Conservation (phyloP, 176 grass and related monocot species). For the Hsuehochloa calcarea region DNA sequence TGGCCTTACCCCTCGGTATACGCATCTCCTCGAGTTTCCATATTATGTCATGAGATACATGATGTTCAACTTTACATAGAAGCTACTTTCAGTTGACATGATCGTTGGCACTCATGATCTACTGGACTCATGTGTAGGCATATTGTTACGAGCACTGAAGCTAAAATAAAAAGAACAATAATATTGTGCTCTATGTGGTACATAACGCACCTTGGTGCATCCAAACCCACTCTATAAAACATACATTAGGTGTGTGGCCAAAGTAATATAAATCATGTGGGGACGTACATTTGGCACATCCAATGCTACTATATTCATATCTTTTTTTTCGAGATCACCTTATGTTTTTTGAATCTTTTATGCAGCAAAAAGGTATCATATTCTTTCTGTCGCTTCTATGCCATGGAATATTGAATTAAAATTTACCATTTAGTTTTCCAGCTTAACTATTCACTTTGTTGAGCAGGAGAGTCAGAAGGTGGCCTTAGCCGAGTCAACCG, state of each 20-base stretch:
- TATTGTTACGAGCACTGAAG: neutral
- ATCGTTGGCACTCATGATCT: neutral
- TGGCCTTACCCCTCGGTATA: slow-evolving; percentile 96
- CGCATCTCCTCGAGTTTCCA: neutral
- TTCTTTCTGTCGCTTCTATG: neutral
- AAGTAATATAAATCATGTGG: too few relatives aligned
- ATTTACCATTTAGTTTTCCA: neutral
- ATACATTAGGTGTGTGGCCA: too few relatives aligned
- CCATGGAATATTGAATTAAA: neutral
- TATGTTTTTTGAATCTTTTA: neutral
- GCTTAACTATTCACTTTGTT: neutral
- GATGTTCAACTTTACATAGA: neutral
- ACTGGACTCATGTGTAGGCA: neutral
- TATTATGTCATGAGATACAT: neutral
- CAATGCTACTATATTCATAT: neutral
- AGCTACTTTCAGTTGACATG: neutral
- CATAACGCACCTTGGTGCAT: neutral
- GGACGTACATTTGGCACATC: neutral
- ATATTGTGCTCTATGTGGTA: neutral
- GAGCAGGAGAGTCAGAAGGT: slow-evolving; percentile 86
- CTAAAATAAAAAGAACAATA: neutral
- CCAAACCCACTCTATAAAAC: neutral
- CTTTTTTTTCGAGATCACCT: neutral
- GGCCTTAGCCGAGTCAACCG: slow-evolving; percentile 68
- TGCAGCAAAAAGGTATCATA: neutral